A percentile compares a stretch with the other conserved stretches of the same genome.
These are phyloP conservation scores for Microstroma glucosiphilum DNA, from an alignment of 1,284 basidiomycete genomes.

Conservation along the genomic window DNA sequence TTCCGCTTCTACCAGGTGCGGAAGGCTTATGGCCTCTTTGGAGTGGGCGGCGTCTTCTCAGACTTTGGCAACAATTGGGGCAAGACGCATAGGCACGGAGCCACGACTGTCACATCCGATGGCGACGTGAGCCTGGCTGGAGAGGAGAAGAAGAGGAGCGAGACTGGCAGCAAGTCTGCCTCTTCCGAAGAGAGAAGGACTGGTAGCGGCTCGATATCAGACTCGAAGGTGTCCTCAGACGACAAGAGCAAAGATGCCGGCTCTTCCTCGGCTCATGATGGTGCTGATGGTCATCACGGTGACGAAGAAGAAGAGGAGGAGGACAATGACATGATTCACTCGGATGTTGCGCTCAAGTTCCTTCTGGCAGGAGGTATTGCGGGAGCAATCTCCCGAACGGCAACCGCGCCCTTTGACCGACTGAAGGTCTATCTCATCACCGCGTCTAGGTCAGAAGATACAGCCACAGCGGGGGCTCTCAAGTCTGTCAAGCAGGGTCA, in stretches of 20 bases:
- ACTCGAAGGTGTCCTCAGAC: background rate
- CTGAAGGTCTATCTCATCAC: slow-evolving; percentile 97
- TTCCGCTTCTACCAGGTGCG: slow-evolving; percentile 49
- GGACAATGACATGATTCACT: slow-evolving; percentile 59
- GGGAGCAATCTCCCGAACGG: slow-evolving; percentile 90
- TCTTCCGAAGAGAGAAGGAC: background rate
- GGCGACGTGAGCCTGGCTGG: slow-evolving; percentile 45
- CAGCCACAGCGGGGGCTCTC: slow-evolving; percentile 12
- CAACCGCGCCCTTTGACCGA: slow-evolving; percentile 95
- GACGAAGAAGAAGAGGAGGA: slow-evolving; percentile 61
- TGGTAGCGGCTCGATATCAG: too few species aligned
- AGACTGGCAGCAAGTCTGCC: background rate
- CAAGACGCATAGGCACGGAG: slow-evolving; percentile 37
- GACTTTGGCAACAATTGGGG: slow-evolving; percentile 44
- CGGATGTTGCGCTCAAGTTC: slow-evolving; percentile 75
- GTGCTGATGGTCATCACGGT: slow-evolving; percentile 53
- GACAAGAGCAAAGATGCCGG: background rate
- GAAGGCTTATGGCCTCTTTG: slow-evolving; percentile 48
- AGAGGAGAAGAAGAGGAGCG: slow-evolving; percentile 32
- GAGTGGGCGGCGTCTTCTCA: slow-evolving; percentile 48
- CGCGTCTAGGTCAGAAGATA: slow-evolving; percentile 45
- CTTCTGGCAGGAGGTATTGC: slow-evolving; percentile 88
- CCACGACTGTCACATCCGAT: slow-evolving; percentile 42
- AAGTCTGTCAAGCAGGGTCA: slow-evolving; percentile 16
- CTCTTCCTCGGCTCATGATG: slow-evolving; percentile 15